Evolutionary conservation across 441 rosid species (phyloP).

Genomic region (Erodium moschatum): DNA sequence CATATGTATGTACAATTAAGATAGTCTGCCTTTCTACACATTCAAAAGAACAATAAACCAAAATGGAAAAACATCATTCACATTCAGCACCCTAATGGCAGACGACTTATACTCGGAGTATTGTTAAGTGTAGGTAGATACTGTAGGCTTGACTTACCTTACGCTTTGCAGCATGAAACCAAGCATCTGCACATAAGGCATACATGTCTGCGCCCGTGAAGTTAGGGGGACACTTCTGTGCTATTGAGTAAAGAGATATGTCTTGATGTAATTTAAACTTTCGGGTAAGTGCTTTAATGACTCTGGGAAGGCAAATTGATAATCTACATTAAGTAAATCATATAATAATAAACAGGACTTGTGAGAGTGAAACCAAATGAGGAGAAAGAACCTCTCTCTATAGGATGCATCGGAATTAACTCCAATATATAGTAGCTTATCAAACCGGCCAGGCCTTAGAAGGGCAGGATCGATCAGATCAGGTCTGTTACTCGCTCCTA

Average conservation of each 20-base stretch:
- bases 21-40: too few species aligned
- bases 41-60: too few species aligned
- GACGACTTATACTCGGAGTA: not conserved
- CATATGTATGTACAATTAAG: not conserved
- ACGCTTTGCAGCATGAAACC: slow-evolving; percentile 95
- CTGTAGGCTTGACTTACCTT: slow-evolving; percentile 40
- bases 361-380: not conserved
- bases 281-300: slow-evolving; percentile 82
- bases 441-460: slow-evolving; percentile 90
- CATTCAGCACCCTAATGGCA: slow-evolving; percentile 5
- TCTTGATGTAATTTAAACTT: slow-evolving; percentile 75
- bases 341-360: slow-evolving; percentile 7
- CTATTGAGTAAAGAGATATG: slow-evolving; percentile 66
- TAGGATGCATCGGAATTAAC: slow-evolving; percentile 80
- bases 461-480: slow-evolving; percentile 95
- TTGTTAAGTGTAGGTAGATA: not conserved
- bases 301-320: slow-evolving; percentile 37
- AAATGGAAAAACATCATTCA: not conserved
- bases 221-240: slow-evolving; percentile 77
- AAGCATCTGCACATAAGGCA: slow-evolving; percentile 96
- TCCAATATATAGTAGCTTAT: slow-evolving; percentile 86
- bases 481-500: slow-evolving; percentile 96
- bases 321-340: slow-evolving; percentile 11
- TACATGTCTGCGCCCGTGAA: slow-evolving; percentile 99
- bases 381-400: slow-evolving; percentile 53